Percentiles rank a stretch among this genome's conserved stretches.
Conservation (phyloP, 257 asterid species). For the Nicotiana tomentosiformis region DNA sequence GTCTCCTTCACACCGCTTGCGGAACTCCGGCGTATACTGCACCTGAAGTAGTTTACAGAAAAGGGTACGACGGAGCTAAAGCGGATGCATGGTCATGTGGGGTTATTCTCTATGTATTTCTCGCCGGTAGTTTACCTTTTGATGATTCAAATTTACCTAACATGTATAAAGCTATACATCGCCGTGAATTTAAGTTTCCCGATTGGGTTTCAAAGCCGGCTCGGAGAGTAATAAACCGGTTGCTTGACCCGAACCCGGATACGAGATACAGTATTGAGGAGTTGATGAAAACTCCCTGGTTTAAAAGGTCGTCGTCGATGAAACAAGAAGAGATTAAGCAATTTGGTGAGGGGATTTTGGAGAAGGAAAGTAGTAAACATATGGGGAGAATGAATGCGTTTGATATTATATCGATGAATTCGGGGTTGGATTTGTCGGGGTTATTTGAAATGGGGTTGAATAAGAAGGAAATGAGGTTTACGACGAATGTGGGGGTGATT, state of each 20-base stretch:
- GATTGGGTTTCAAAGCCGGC: conserved; percentile 65
- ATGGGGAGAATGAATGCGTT: conserved; percentile 57
- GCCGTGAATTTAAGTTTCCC: conserved; percentile 49
- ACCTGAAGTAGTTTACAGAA: conserved; percentile 69
- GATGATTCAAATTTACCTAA: conserved; percentile 56
- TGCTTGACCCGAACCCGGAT: conserved; percentile 72
- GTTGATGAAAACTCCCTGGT: conserved; percentile 50
- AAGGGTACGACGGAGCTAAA: conserved; percentile 73
- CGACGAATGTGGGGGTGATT: conserved; percentile 30
- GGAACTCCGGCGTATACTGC: conserved; percentile 95
- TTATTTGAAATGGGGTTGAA: conserved; percentile 45
- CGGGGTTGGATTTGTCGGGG: conserved; percentile 67
- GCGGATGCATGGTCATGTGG: conserved; percentile 99
- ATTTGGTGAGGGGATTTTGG: conserved; percentile 17
- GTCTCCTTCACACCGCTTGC: conserved; percentile 68
- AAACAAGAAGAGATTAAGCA: not conserved
- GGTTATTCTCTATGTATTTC: conserved; percentile 50
- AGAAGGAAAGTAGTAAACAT: conserved; percentile 19
- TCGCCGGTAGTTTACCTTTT: conserved; percentile 62
- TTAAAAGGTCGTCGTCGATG: conserved; percentile 35
- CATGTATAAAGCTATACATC: conserved; percentile 73
- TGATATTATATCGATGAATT: conserved; percentile 71
- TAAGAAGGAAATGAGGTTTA: conserved; percentile 63
- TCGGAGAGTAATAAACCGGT: conserved; percentile 34
- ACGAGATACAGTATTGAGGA: conserved; percentile 60